A percentile compares a stretch with the other conserved stretches of the same genome.
phyloP scores from a whole-genome alignment of 495 filamentous ascomycete genomes.

The Neurospora sp. region DNA sequence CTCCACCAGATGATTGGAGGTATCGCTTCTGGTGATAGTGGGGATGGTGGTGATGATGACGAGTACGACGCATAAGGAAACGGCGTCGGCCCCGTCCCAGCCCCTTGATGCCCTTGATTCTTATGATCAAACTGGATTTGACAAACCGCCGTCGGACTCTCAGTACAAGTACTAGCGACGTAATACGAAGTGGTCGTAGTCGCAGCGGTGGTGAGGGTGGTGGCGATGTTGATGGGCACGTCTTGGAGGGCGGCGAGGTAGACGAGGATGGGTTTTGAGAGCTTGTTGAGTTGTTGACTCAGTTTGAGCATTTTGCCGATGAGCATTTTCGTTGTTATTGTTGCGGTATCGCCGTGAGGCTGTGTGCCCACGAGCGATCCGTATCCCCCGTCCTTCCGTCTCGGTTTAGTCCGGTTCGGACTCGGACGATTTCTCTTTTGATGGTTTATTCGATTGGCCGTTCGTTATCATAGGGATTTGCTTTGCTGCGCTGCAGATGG shows the following conservation, averaged over 20 bases:
- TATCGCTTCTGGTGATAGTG: too few species aligned
- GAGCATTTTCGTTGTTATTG: background rate
- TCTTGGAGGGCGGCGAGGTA: background rate
- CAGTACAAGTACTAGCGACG: background rate
- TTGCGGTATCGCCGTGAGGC: background rate
- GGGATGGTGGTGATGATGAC: background rate
- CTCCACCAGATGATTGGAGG: too few species aligned
- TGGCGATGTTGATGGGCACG: background rate
- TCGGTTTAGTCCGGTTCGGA: background rate
- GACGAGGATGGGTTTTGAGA: background rate
- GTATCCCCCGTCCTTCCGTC: background rate
- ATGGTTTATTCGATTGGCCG: background rate
- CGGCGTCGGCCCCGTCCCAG: background rate
- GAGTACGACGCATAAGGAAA: background rate
- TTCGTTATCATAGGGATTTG: background rate
- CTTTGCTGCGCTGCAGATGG: background rate
- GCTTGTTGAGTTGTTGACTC: background rate
- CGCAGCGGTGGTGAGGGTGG: background rate
- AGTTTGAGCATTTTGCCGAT: background rate
- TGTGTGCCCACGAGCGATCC: background rate
- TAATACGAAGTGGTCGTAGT: background rate
- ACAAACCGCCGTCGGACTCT: background rate
- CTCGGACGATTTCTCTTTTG: background rate
- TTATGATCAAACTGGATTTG: background rate
- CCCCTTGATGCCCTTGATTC: background rate